Conservation (phyloP, 139 green algal species). For the Picochlorum sp. region DNA sequence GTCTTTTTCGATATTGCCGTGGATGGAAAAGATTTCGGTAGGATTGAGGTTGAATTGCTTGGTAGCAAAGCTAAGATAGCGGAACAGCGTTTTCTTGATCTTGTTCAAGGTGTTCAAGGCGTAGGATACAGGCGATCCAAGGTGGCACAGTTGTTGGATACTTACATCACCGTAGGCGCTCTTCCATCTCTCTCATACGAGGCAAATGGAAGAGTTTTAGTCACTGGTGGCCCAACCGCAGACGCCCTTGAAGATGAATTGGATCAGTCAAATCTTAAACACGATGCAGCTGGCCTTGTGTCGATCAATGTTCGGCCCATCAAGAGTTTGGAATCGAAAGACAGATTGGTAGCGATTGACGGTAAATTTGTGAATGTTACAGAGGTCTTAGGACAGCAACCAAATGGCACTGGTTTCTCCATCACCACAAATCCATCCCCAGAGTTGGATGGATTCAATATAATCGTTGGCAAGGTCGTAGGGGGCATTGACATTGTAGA, state of each 20-base stretch:
- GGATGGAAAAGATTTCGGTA: slow-evolving; percentile 31
- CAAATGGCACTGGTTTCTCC: slow-evolving; percentile 47
- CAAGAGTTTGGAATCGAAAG: slow-evolving; percentile 24
- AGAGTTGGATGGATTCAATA: slow-evolving; percentile 42
- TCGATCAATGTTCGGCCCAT: slow-evolving; percentile 22
- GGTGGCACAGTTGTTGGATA: slow-evolving; percentile 33
- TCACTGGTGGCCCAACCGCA: slow-evolving; percentile 26
- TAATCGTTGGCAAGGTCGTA: slow-evolving; percentile 49
- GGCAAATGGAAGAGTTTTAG: slow-evolving; percentile 8
- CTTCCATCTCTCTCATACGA: slow-evolving; percentile 19
- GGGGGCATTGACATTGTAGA: slow-evolving; percentile 39
- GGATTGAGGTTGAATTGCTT: slow-evolving; percentile 34
- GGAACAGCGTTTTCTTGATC: slow-evolving; percentile 29
- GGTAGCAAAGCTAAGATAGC: slow-evolving; percentile 15
- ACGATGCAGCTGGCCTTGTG: slow-evolving; percentile 21
- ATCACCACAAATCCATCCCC: slow-evolving; percentile 38
- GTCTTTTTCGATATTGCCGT: slow-evolving; percentile 45
- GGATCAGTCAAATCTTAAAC: neutral
- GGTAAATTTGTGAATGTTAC: slow-evolving; percentile 51
- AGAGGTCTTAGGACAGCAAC: slow-evolving; percentile 29
- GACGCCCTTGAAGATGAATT: slow-evolving; percentile 35
- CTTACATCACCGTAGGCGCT: slow-evolving; percentile 9
- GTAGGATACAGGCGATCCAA: slow-evolving; percentile 37
- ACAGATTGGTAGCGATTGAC: slow-evolving; percentile 42
- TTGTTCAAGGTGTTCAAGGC: slow-evolving; percentile 38